Base-by-base conservation (phyloP, 2,329 filamentous ascomycete genomes). In the Decorospora gaudefroyi region DNA sequence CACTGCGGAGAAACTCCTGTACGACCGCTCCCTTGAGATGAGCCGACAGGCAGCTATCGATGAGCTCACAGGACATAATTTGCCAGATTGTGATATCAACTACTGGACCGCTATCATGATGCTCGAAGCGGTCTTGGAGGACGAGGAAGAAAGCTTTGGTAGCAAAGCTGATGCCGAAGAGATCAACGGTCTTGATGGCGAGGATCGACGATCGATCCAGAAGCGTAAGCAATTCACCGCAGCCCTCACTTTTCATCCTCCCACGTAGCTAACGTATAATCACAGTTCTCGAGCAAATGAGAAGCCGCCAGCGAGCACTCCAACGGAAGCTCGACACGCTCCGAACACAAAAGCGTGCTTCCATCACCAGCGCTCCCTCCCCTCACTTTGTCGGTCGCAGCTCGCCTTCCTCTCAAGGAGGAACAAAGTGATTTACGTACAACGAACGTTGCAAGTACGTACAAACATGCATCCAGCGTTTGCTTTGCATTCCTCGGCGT, bases 1-100 rank as follows among this genome's bases (percentile, higher is more conserved):
- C 42, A 96, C 90, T 15, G 93, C 93, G 0, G 93, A 97, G 74
- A 96, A 91, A 72, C 77, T 99, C 31, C 96, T 99, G 90, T 99
- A 96, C 67, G 93, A 99, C 59, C 88, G 93, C 32, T 93, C 93
- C 0, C 76, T 97, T 15, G 93, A 99, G 69, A 97, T 99, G 93
- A 96, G 90, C 68, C 84, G 90, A 38, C 84, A 88, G 3, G 92
- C 93, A 6, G 93, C 93, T 6, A 93, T 97, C 64, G 95, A 95
- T 60, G 93, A 99, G 72, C 87, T 99, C 35, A 90, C 93, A 2
- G 90, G 92, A 44, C 88, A 93, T 51, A 91, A 97, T 68, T 76
- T 97, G 16, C 74, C 77, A 0, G 90, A 90, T 11, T 97, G 92
- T 65, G 91, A 97, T 65, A 84, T 96, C 17, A 91, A 90, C 12